Evolutionary conservation across 768 basidiomycete species (phyloP).

Genomic region (Chlorophyllum brunneum): DNA sequence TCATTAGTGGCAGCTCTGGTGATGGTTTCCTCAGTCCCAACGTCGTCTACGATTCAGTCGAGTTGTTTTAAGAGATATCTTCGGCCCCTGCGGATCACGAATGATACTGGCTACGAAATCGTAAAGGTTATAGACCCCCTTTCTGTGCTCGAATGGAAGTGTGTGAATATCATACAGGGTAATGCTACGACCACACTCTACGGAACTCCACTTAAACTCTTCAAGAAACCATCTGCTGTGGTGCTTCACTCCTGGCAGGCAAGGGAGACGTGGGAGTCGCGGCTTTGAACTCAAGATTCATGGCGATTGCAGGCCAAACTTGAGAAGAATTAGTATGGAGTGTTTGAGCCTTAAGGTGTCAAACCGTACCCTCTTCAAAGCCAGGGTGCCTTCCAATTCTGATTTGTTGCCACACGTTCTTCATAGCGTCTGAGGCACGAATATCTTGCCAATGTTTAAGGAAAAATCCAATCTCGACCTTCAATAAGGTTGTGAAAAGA

Average conservation of each 20-base stretch:
- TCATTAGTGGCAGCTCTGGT: constrained; percentile 41
- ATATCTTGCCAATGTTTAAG: constrained; percentile 81
- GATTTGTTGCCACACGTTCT: constrained; percentile 81
- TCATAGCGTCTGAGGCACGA: constrained; percentile 79
- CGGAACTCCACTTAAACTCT: neutral
- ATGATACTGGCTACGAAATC: neutral
- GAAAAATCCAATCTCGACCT: constrained; percentile 74
- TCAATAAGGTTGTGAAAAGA: constrained; percentile 33
- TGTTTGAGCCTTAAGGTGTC: neutral
- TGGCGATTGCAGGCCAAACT: constrained; percentile 70
- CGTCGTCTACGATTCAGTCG: constrained; percentile 40
- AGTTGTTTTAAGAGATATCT: constrained; percentile 27
- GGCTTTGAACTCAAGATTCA: constrained; percentile 58
- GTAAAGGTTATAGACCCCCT: too few relatives aligned
- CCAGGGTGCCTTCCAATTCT: constrained; percentile 80
- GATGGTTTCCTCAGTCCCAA: constrained; percentile 42
- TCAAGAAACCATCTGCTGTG: constrained; percentile 3
- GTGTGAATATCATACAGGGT: too few relatives aligned
- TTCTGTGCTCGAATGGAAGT: too few relatives aligned
- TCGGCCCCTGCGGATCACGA: neutral
- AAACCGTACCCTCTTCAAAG: constrained; percentile 72
- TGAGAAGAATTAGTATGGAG: neutral
- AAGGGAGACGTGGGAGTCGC: constrained; percentile 17
- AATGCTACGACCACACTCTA: neutral
- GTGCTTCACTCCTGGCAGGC: constrained; percentile 16